These are phyloP conservation scores for baker's yeast (Saccharomyces cerevisiae) DNA, from an alignment of 805 yeast genomes.

Conservation along the genomic window DNA sequence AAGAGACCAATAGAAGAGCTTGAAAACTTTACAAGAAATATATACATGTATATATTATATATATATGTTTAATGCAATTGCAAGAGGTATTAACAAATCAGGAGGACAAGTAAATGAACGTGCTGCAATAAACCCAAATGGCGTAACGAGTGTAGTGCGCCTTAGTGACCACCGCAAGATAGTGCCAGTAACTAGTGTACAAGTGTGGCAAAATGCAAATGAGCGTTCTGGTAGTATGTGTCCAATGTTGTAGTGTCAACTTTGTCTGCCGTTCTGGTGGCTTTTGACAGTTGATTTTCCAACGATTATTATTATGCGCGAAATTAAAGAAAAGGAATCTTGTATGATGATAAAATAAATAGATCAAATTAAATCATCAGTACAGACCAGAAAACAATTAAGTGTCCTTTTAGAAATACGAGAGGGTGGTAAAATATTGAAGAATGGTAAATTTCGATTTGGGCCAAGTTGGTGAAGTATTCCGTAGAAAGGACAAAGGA, in stretches of 20 bases:
- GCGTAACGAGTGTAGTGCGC: not conserved
- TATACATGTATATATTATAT: not conserved
- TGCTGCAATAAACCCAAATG: too few relatives aligned
- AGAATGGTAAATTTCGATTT: conserved; percentile 23
- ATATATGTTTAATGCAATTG: not conserved
- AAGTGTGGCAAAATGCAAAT: not conserved
- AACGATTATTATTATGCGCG: not conserved
- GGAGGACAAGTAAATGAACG: not conserved
- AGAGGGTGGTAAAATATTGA: not conserved
- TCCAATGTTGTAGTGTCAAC: not conserved
- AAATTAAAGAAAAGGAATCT: not conserved
- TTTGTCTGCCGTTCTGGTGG: not conserved
- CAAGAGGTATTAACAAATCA: not conserved
- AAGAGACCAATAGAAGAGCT: not conserved
- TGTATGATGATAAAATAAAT: not conserved
- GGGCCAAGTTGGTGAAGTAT: conserved; percentile 22
- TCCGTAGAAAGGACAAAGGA: conserved; percentile 23
- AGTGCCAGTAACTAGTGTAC: not conserved
- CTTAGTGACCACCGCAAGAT: not conserved
- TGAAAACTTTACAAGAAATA: not conserved
- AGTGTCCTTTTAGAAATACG: not conserved
- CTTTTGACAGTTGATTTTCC: not conserved
- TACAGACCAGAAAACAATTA: not conserved
- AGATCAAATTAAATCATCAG: not conserved
- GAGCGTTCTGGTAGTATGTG: not conserved